These are phyloP conservation scores for Orbilia oligospora DNA, from an alignment of 2,329 filamentous ascomycete species.

Conservation along the genomic window DNA sequence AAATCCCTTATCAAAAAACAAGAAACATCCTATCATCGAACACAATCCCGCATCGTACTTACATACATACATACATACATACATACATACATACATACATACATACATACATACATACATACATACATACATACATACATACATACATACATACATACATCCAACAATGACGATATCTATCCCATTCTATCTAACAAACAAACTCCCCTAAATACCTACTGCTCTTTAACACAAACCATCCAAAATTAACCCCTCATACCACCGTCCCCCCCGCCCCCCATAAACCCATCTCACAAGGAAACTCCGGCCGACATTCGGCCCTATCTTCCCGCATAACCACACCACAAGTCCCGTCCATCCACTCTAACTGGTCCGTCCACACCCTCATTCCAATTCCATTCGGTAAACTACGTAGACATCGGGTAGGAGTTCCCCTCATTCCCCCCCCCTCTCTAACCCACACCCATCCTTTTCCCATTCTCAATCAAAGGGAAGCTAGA, in stretches of 20 bases:
- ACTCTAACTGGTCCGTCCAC: constrained; percentile 34
- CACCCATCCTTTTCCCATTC: neutral
- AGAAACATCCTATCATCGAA: neutral
- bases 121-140: too few relatives aligned
- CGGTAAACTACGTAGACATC: neutral
- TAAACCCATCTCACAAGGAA: neutral
- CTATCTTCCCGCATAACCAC: neutral
- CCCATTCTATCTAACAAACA: too few relatives aligned
- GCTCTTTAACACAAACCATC: too few relatives aligned
- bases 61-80: too few relatives aligned
- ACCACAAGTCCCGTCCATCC: constrained; percentile 40
- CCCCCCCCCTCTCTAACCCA: too few relatives aligned
- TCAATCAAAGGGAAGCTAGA: too few relatives aligned
- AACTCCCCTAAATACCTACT: too few relatives aligned
- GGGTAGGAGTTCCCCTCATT: neutral
- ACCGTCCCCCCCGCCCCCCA: neutral
- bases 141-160: too few relatives aligned
- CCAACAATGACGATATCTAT: too few relatives aligned
- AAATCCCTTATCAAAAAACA: neutral
- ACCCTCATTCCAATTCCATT: constrained; percentile 3
- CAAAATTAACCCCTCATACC: neutral
- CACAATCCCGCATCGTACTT: constrained; percentile 9
- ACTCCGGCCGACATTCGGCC: constrained; percentile 43
- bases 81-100: too few relatives aligned
- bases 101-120: too few relatives aligned